Base-by-base conservation (phyloP, 345 rosid species). In the Aurinia saxatilis region DNA sequence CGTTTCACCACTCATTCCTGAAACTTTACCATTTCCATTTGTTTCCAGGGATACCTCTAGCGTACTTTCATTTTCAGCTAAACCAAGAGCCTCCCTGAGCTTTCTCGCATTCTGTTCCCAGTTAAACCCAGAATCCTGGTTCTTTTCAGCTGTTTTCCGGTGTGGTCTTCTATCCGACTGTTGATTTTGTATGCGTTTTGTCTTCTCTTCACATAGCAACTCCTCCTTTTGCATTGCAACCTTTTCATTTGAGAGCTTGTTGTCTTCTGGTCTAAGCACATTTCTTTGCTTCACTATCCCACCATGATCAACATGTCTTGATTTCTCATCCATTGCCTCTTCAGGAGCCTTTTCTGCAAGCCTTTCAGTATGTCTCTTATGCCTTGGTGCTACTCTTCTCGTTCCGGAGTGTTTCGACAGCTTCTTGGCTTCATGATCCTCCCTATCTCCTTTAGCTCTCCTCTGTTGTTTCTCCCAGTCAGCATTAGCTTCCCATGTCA, bases 281-380 rank as follows among this genome's bases (percentile, higher is more conserved):
- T 78, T 74, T 62, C 66, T 82, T 48, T 36, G 50, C 18, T 71
- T 76, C 57, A 56, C 65, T 44, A 68, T 42, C 61, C 46, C 78
- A 50, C 75, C 76, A 50, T 59, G 65, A 64, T 23, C 38, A 3
- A 66, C 71, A 35, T 67, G 60, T 61, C 60, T 60, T n/a, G 64
- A 48, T 40, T 50, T 79, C 68, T 68, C 81, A 42, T 63, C 80
- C 27, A 63, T 70, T 50, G 46, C 77, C 68, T 74, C 82, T 53
- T 71, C 71, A 71, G 29, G 42, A 65, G 30, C 64, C 58, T 75
- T 83, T 67, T 70, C 77, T 67, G 66, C 55, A 17, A 65, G 41
- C 61, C 57, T 79, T n/a, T 65, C 77, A 57, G 63, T 79, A 38
- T 33, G 66, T 50, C 58, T 67, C 63, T 71, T 68, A 60, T 60